Evolutionary conservation across 2,329 filamentous ascomycete genomes (phyloP), one percentile per base, ranked within the genome.

Genomic region (Tolypocladium ovalisporum): DNA sequence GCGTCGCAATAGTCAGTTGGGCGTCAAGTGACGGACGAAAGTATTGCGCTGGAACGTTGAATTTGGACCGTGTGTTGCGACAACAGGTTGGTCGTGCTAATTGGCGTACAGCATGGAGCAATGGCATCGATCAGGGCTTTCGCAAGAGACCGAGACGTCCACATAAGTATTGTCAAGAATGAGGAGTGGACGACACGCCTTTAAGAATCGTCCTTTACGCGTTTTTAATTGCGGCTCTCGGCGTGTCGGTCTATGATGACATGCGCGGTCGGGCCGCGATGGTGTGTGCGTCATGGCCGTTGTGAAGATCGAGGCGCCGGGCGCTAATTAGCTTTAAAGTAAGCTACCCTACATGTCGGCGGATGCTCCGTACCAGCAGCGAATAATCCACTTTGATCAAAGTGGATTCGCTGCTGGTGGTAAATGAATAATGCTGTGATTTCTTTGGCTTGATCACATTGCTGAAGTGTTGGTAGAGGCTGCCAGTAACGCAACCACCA

Each of bases 201-300:
- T 34, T 19, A n/a, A 34, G 6, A 35, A 34, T n/a, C 29, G 29
- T 35, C 47, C 32, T 35, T 7, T 22, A 35, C 40, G 56, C n/a
- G 44, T 40, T 52, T 58, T 35, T 57, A 57, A 57, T 22, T 54
- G 54, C 44, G 44, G 39, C 52, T 27, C 34, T n/a, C 52, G 24
- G 22, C 29, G n/a, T 44, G 42, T 36, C n/a, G n/a, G 57, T 60
- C 59, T 60, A 60, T 63, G 63, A 66, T 64, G 64, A 57, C 61
- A 65, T 68, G 61, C 60, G 61, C 62, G 54, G 40, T 29, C 27
- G 56, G 59, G 53, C 56, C 56, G 61, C 69, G 70, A 72, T 72
- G 61, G 62, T 57, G 63, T 63, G 61, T 63, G 62, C 63, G 66
- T 67, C 62, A 70, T 70, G 59, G 62, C 52, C 60, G 62, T 57